Conservation (phyloP, 805 yeast species). For the Dipodascopsis tothii region DNA sequence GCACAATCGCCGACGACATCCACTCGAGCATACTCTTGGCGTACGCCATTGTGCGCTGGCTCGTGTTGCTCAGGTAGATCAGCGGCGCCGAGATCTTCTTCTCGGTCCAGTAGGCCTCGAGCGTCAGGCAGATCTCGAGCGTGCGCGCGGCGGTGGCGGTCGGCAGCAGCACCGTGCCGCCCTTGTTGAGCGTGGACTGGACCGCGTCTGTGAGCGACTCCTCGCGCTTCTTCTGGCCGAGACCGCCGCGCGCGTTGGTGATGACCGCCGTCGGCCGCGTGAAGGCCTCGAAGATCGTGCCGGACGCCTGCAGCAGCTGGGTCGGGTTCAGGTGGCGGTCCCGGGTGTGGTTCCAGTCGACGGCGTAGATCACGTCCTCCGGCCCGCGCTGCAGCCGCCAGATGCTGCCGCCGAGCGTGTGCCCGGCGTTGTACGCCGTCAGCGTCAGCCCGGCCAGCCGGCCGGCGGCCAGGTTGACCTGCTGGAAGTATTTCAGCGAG, state of each 20-base stretch:
- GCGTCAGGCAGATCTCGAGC: conserved; percentile 64
- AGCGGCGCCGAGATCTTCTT: conserved; percentile 46
- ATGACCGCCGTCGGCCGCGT: conserved; percentile 76
- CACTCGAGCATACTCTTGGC: conserved; percentile 91
- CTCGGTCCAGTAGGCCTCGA: conserved; percentile 58
- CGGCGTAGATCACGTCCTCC: conserved; percentile 80
- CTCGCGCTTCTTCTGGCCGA: conserved; percentile 61
- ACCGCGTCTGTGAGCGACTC: conserved; percentile 37
- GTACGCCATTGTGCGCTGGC: conserved; percentile 66
- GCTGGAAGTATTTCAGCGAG: conserved; percentile 72
- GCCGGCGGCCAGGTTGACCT: conserved; percentile 50
- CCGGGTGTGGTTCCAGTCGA: conserved; percentile 89
- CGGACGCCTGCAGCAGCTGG: conserved; percentile 57
- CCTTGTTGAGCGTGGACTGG: conserved; percentile 58
- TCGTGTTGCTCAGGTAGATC: conserved; percentile 66
- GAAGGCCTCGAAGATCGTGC: conserved; percentile 52
- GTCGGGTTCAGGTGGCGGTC: conserved; percentile 70
- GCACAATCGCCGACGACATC: conserved; percentile 84
- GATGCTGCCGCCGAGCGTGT: conserved; percentile 84
- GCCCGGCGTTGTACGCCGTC: conserved; percentile 87
- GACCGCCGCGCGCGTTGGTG: conserved; percentile 51
- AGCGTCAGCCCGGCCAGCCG: conserved; percentile 41
- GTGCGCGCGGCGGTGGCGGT: conserved; percentile 74
- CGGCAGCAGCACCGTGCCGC: conserved; percentile 79
- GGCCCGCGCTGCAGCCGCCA: conserved; percentile 70